Percentiles rank a stretch among this genome's conserved stretches.
These are phyloP conservation scores for Knoxia roxburghii DNA, from an alignment of 257 asterid species.

Conservation along the genomic window DNA sequence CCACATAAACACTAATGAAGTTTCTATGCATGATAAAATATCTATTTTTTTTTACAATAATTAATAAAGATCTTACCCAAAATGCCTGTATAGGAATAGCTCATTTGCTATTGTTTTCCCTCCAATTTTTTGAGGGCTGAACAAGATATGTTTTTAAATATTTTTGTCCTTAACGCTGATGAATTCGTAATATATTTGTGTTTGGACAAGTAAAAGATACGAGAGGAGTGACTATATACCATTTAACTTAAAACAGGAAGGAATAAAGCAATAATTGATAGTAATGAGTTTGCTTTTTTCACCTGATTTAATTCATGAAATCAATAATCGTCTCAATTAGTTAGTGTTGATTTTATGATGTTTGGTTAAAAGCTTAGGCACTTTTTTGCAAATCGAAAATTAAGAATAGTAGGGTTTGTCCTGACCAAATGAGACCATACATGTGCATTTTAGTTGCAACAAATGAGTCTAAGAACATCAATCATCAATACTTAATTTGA, in stretches of 20 bases:
- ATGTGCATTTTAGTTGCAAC: constrained; percentile 66
- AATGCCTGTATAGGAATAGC: no score
- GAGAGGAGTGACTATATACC: no score
- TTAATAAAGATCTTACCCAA: no score
- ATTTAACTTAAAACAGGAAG: background rate
- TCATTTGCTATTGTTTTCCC: no score
- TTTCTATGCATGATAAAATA: no score
- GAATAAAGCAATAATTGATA: background rate
- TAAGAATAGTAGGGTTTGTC: constrained; percentile 32
- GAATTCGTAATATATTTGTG: no score
- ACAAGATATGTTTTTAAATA: no score
- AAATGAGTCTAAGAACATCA: constrained; percentile 25
- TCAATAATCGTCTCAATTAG: background rate
- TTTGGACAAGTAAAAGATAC: no score
- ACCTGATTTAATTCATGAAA: background rate
- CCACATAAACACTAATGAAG: background rate
- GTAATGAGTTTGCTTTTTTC: background rate
- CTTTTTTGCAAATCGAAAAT: constrained; percentile 24
- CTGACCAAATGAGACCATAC: constrained; percentile 52
- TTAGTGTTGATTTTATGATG: constrained; percentile 5
- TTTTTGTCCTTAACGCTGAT: no score
- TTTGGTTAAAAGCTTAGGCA: constrained; percentile 19
- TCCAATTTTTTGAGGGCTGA: no score
- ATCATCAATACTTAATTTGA: constrained; percentile 20
- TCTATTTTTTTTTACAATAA: no score